phyloP scores from a whole-genome alignment of 2,329 filamentous ascomycete genomes.

The Colletotrichum theobromicola region DNA sequence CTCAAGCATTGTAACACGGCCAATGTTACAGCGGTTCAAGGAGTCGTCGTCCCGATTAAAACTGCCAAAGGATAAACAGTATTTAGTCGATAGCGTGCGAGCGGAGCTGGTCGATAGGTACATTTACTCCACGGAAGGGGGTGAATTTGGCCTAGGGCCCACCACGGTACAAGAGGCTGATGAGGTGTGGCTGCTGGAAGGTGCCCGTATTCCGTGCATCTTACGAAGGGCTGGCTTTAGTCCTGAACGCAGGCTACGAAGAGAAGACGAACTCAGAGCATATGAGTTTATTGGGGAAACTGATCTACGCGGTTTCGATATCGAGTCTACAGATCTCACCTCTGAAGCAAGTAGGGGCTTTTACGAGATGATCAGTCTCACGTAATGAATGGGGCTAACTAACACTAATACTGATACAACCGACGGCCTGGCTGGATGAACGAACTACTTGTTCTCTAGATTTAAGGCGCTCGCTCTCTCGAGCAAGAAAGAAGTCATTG shows the following conservation, averaged over 20 bases:
- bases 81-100: neutral
- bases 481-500: no score
- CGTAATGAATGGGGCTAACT: no score
- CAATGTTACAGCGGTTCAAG: no score
- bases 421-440: no score
- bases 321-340: neutral
- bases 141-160: conserved; percentile 7
- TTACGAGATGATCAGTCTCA: neutral
- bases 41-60: neutral
- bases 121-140: neutral
- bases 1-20: no score
- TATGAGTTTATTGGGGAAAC: neutral
- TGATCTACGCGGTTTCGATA: neutral
- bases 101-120: neutral
- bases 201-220: neutral
- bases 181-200: conserved; percentile 9
- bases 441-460: no score
- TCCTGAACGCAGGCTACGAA: neutral
- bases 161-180: neutral
- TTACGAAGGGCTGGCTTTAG: neutral
- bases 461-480: no score
- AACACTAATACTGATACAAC: no score
- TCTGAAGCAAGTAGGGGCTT: neutral
- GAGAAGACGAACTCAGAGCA: neutral
- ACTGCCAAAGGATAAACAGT: neutral